Base-by-base conservation (phyloP, 2,329 filamentous ascomycete genomes). In the Fulvia fulva region DNA sequence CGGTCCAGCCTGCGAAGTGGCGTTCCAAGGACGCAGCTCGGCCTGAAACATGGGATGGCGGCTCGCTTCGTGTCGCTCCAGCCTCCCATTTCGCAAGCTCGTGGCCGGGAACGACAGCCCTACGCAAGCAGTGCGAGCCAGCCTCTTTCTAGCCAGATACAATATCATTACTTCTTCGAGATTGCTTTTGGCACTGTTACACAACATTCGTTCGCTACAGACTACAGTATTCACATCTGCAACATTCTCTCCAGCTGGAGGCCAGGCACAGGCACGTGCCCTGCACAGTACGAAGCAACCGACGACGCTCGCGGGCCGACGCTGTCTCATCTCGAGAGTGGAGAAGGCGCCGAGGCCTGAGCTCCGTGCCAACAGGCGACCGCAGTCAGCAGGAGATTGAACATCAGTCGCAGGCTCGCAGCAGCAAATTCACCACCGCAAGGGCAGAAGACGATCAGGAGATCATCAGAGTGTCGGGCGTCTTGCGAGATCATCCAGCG, bases 371-470 rank as follows among this genome's bases (percentile, higher is more conserved):
- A 23, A 44, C 26, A 52, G 50, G 6, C 30, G 51, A 44, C 26
- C 51, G 51, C 37, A 25, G 51, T 43, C 34, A 26, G 51, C 32
- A 53, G 30, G 32, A 53, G 32, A 53, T 44, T 53, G 51, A 51
- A 53, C 34, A 53, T 53, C 44, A 23, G 44, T 26, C 21, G 23
- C 44, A 11, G 21, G 12, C 19, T 26, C 21, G 23, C 44, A 11
- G 21, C 23, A 23, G 3, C 16, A 11, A 25, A 11, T 7, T n/a
- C 21, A 21, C 32, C 32, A 12, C 32, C 37, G 34, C 16, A 16
- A 41, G 19, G 23, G 37, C 51, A 43, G 34, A 26, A 41, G 50
- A 16, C 16, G 32, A 53, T 53, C 51, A 25, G 6, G 26, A 16
- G 23, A 51, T 19, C 16, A 11, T 30, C 30, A 23, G 12, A 19